Evolutionary conservation across 176 grass and related monocot species (phyloP).

Genomic region (Triticum timopheevii): DNA sequence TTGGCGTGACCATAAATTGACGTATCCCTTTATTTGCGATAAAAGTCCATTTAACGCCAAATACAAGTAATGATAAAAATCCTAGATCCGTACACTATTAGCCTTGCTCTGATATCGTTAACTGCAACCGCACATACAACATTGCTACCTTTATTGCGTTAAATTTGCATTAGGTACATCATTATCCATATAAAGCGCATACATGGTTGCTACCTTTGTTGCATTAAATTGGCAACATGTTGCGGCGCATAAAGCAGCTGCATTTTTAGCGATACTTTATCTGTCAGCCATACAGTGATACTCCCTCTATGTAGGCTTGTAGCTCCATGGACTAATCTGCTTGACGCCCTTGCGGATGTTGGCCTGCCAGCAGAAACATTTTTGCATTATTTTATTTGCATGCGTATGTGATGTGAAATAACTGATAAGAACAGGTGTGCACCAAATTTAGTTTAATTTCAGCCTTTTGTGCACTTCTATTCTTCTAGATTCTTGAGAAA

Average conservation of each 20-base stretch:
- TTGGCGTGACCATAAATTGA: too few species aligned
- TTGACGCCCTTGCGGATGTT: constrained; percentile 59
- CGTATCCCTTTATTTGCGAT: too few species aligned
- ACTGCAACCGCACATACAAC: too few species aligned
- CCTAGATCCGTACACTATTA: too few species aligned
- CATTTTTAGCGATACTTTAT: neutral
- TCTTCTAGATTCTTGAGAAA: neutral
- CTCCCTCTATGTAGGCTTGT: neutral
- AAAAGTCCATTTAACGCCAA: too few species aligned
- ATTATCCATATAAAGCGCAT: neutral
- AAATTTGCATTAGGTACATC: neutral
- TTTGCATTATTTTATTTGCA: neutral
- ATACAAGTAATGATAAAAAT: too few species aligned
- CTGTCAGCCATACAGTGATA: neutral
- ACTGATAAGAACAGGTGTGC: neutral
- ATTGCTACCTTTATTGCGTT: neutral
- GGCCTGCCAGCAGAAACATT: constrained; percentile 33
- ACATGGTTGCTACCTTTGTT: neutral
- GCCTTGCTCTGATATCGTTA: too few species aligned
- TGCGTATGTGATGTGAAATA: neutral
- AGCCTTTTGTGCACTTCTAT: neutral
- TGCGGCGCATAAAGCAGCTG: neutral
- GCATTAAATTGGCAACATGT: neutral
- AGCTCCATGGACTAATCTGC: constrained; percentile 64
- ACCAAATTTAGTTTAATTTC: neutral